These are phyloP conservation scores for Cladosporium oxysporum DNA, from an alignment of 2,329 filamentous ascomycete genomes.

Conservation along the genomic window DNA sequence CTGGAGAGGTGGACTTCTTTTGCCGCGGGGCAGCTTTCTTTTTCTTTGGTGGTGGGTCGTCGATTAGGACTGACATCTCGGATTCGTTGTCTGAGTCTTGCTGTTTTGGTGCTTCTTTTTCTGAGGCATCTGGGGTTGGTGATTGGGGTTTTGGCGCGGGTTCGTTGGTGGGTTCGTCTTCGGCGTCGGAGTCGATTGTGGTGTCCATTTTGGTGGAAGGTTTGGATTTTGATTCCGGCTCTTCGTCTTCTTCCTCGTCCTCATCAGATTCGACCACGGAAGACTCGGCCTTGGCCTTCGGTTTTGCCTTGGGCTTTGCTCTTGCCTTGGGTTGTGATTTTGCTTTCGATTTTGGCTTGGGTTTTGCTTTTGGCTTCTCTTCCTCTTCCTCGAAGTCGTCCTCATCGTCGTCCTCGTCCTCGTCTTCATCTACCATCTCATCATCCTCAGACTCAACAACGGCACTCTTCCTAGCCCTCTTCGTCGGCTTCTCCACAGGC, in stretches of 20 bases:
- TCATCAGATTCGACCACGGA: slow-evolving; percentile 19
- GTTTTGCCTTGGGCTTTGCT: slow-evolving; percentile 20
- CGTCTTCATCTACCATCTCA: slow-evolving; percentile 5
- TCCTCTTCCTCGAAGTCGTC: slow-evolving; percentile 17
- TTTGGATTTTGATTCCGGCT: slow-evolving; percentile 23
- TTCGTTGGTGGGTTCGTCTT: slow-evolving; percentile 16
- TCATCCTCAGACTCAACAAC: slow-evolving; percentile 13
- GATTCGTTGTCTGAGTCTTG: slow-evolving; percentile 46
- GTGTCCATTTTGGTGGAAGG: not conserved
- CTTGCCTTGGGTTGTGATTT: slow-evolving; percentile 18
- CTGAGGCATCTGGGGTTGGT: slow-evolving; percentile 7
- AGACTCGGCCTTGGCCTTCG: not conserved
- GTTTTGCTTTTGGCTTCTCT: slow-evolving; percentile 15
- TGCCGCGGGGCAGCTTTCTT: slow-evolving; percentile 47
- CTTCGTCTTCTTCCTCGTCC: slow-evolving; percentile 25
- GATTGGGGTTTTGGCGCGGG: not conserved
- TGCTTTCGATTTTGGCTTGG: slow-evolving; percentile 18
- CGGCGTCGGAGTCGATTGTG: slow-evolving; percentile 16
- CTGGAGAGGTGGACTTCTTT: slow-evolving; percentile 36
- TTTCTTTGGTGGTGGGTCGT: slow-evolving; percentile 67
- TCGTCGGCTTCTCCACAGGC: slow-evolving; percentile 28
- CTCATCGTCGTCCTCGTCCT: slow-evolving; percentile 15
- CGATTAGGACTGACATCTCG: slow-evolving; percentile 74
- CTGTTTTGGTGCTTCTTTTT: slow-evolving; percentile 4
- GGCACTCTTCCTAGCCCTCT: slow-evolving; percentile 26